A percentile compares a stretch with the other conserved stretches of the same genome.
Conservation (phyloP, 164 flowering plant genomes). For the Umbellularia californica region DNA sequence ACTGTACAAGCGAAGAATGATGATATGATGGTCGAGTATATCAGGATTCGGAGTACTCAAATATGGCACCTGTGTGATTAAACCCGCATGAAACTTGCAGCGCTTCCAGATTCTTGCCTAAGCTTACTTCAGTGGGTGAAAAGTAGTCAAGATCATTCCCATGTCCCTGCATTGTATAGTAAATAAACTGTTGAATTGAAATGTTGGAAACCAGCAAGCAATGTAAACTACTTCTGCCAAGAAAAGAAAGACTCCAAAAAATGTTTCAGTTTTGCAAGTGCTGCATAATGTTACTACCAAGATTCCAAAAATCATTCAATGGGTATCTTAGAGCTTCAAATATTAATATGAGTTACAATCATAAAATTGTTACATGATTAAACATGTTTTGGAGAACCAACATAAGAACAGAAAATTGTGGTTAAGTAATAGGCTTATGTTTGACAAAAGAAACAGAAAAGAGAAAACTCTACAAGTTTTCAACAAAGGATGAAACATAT, state of each 20-base stretch:
- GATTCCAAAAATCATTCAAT: too few relatives aligned
- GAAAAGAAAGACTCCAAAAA: background rate
- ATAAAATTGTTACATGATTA: too few relatives aligned
- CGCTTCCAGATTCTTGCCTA: constrained; percentile 54
- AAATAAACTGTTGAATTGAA: background rate
- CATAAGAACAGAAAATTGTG: too few relatives aligned
- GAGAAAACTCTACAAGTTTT: too few relatives aligned
- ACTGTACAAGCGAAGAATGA: background rate
- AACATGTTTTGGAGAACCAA: too few relatives aligned
- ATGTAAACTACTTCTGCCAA: background rate
- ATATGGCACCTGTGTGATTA: constrained; percentile 89
- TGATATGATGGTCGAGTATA: background rate
- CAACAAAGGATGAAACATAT: too few relatives aligned
- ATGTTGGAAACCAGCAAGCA: background rate
- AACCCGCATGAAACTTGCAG: constrained; percentile 85
- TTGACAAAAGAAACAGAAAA: too few relatives aligned
- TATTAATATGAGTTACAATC: too few relatives aligned
- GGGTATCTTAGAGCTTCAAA: too few relatives aligned
- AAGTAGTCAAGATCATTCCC: constrained; percentile 73
- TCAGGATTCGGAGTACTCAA: constrained; percentile 31
- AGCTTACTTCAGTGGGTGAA: constrained; percentile 46
- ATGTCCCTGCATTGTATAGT: constrained; percentile 54
- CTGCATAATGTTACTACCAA: too few relatives aligned
- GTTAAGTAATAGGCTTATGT: too few relatives aligned
- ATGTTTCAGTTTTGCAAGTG: too few relatives aligned